These are phyloP conservation scores for Vaccinium corymbosum DNA, from an alignment of 148 eudicot genomes.

Conservation along the genomic window DNA sequence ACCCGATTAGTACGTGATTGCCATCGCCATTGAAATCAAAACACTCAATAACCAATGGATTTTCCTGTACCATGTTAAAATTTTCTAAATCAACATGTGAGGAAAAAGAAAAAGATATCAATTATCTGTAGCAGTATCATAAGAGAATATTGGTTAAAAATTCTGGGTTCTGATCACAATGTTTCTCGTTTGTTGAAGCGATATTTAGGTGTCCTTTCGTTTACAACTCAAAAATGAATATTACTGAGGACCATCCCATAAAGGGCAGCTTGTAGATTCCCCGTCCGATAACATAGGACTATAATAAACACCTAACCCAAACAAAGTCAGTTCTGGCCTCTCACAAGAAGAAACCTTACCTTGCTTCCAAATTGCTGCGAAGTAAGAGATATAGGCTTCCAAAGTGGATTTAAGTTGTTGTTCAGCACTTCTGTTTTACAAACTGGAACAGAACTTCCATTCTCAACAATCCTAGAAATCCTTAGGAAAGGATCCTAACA, in stretches of 20 bases:
- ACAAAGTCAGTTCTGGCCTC: neutral
- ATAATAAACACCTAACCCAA: neutral
- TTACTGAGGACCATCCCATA: neutral
- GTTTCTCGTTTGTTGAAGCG: neutral
- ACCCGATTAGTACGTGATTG: constrained; percentile 78
- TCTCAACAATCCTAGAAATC: constrained; percentile 73
- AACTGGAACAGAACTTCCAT: constrained; percentile 63
- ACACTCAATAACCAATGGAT: constrained; percentile 82
- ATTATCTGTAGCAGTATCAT: neutral
- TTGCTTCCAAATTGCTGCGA: constrained; percentile 81
- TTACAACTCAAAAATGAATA: neutral
- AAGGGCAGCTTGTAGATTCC: neutral
- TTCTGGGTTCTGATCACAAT: neutral
- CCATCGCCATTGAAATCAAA: constrained; percentile 81
- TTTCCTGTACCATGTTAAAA: constrained; percentile 50
- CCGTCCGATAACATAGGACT: neutral
- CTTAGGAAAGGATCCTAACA: constrained; percentile 89
- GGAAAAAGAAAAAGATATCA: neutral
- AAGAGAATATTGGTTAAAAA: neutral
- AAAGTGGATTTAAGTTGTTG: constrained; percentile 81
- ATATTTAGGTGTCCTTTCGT: neutral
- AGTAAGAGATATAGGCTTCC: constrained; percentile 76
- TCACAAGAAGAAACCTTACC: constrained; percentile 39
- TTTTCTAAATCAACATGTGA: neutral
- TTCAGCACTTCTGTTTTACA: constrained; percentile 86